Evolutionary conservation across 306 rosid genomes (phyloP).

Genomic region (Cicer pinnatifidum): DNA sequence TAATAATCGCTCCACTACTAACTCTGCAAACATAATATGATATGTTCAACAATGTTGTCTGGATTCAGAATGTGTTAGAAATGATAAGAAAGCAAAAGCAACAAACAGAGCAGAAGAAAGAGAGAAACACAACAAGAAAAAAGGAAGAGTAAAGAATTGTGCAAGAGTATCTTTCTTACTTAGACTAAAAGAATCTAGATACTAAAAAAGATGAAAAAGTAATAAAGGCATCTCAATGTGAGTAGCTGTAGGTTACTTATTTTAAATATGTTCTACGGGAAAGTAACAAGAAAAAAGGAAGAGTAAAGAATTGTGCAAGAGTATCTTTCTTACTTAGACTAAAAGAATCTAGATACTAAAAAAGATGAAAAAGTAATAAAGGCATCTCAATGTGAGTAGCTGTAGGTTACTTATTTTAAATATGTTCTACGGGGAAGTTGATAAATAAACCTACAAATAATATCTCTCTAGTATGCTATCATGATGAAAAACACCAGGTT

Average conservation of each 20-base stretch:
- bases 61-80: conserved; percentile 31
- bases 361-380: background rate
- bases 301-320: too few relatives aligned
- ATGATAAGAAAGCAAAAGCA: conserved; percentile 11
- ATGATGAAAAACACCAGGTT: background rate
- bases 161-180: too few relatives aligned
- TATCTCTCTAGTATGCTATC: conserved; percentile 2
- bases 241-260: background rate
- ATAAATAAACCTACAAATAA: conserved; percentile 4
- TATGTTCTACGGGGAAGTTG: background rate
- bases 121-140: background rate
- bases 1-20: conserved; percentile 76
- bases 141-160: background rate
- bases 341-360: too few relatives aligned
- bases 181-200: too few relatives aligned
- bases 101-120: conserved; percentile 2
- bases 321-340: too few relatives aligned
- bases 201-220: too few relatives aligned
- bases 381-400: background rate
- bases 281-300: background rate
- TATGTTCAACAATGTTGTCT: conserved; percentile 30
- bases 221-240: background rate
- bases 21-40: conserved; percentile 57
- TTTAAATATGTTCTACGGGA: background rate
- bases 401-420: conserved; percentile 13